A percentile compares a stretch with the other conserved stretches of the same genome.
phyloP scores from a whole-genome alignment of 345 rosid genomes.

The Gossypium thurberi region DNA sequence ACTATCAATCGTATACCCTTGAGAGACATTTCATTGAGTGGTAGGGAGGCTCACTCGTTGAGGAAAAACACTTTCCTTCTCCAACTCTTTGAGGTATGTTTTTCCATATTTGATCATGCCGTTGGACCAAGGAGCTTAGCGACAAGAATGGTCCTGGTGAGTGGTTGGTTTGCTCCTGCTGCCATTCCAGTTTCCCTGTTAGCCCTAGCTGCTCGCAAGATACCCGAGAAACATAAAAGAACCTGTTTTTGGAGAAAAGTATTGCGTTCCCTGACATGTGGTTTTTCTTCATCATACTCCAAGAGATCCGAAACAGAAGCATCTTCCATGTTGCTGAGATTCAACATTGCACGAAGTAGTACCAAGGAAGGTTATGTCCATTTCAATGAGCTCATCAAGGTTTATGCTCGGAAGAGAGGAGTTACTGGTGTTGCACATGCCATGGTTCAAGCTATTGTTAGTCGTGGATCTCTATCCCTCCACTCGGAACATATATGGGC shows the following conservation, averaged over 20 bases:
- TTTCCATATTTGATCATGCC: constrained; percentile 91
- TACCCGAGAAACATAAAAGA: constrained; percentile 63
- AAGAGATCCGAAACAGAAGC: constrained; percentile 79
- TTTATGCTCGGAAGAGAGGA: constrained; percentile 56
- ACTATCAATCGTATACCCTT: constrained; percentile 80
- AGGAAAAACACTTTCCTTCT: constrained; percentile 57
- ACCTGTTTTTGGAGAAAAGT: constrained; percentile 51
- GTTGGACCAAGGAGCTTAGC: constrained; percentile 89
- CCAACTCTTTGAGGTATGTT: constrained; percentile 95
- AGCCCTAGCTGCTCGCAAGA: constrained; percentile 68
- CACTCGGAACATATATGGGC: constrained; percentile 84
- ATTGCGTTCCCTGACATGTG: constrained; percentile 56
- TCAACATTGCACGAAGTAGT: constrained; percentile 70
- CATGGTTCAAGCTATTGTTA: constrained; percentile 66
- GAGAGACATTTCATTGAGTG: constrained; percentile 57
- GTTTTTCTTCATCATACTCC: constrained; percentile 51
- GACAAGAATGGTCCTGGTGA: constrained; percentile 76
- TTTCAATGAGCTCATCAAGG: constrained; percentile 62
- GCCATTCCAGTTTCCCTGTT: constrained; percentile 63
- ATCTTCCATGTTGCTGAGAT: constrained; percentile 69
- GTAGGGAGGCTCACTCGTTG: constrained; percentile 39
- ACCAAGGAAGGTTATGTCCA: constrained; percentile 54
- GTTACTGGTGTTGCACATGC: constrained; percentile 45
- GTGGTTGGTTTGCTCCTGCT: constrained; percentile 92
- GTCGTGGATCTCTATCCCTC: constrained; percentile 47